phyloP scores from a whole-genome alignment of 768 basidiomycete species.

The Suillus clintonianus region DNA sequence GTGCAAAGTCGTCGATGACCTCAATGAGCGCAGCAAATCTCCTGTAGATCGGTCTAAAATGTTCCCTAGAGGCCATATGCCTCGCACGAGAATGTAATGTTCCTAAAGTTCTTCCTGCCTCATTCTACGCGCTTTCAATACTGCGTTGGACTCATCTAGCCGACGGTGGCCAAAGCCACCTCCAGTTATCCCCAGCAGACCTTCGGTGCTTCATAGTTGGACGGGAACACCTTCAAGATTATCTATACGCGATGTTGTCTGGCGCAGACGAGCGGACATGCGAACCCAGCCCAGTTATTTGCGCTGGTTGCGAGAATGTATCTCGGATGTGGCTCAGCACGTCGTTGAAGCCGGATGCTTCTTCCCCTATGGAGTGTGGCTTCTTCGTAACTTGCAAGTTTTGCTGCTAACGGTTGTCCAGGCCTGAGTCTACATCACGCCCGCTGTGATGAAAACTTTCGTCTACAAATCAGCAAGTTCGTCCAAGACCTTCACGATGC shows the following conservation, averaged over 20 bases:
- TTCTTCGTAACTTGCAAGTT: slow-evolving; percentile 21
- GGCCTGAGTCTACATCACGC: not conserved
- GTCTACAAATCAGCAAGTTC: not conserved
- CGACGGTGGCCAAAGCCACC: slow-evolving; percentile 32
- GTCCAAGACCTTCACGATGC: slow-evolving; percentile 5
- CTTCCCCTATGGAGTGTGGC: slow-evolving; percentile 20
- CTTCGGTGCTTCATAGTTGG: slow-evolving; percentile 34
- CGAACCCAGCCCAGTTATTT: not conserved
- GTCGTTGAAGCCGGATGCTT: slow-evolving; percentile 8
- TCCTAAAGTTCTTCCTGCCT: slow-evolving; percentile 39
- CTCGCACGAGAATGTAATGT: slow-evolving; percentile 37
- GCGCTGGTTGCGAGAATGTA: slow-evolving; percentile 2
- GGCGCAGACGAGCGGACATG: slow-evolving; percentile 9
- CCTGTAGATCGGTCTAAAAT: not conserved
- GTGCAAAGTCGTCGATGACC: too few species aligned
- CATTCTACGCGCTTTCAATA: slow-evolving; percentile 40
- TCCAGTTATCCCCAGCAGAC: slow-evolving; percentile 28
- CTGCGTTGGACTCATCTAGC: slow-evolving; percentile 26
- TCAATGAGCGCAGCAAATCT: too few species aligned
- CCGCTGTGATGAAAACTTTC: not conserved
- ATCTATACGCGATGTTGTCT: slow-evolving; percentile 17
- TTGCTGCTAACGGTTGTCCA: slow-evolving; percentile 3
- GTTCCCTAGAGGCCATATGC: slow-evolving; percentile 32
- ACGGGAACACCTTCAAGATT: slow-evolving; percentile 30
- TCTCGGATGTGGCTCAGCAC: slow-evolving; percentile 10